Evolutionary conservation across 306 rosid species (phyloP).

Genomic region (Ziziphus jujuba): DNA sequence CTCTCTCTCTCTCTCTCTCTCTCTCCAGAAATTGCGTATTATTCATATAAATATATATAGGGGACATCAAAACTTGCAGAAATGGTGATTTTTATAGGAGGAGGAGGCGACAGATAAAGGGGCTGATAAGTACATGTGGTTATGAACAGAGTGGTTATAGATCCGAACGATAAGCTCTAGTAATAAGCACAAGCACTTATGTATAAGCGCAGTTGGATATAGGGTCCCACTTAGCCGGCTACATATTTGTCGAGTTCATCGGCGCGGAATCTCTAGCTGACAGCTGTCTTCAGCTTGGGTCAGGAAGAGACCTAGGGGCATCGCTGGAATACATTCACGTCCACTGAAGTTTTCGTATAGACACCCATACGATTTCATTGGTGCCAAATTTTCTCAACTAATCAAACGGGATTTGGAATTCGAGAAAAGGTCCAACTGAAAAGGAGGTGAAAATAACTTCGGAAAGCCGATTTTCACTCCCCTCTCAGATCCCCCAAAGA

Average conservation of each 20-base stretch:
- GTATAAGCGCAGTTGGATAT: slow-evolving; percentile 15
- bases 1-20: slow-evolving; percentile 64
- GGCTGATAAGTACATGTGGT: rapidly evolving
- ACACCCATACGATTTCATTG: not conserved
- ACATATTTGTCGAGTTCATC: slow-evolving; percentile 54
- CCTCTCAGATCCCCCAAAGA: slow-evolving; percentile 47
- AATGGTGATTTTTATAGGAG: slow-evolving; percentile 57
- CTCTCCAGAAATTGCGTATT: slow-evolving; percentile 16
- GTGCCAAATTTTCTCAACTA: too few species aligned
- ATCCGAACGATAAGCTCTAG: rapidly evolving
- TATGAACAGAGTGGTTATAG: slow-evolving; percentile 16
- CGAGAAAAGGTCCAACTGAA: not conserved
- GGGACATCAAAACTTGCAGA: slow-evolving; percentile 64
- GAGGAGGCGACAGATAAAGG: slow-evolving; percentile 51
- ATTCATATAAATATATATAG: not conserved
- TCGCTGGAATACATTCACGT: not conserved
- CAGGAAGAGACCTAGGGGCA: slow-evolving; percentile 17
- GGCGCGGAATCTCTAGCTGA: slow-evolving; percentile 89
- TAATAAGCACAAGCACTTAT: rapidly evolving
- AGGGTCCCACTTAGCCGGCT: slow-evolving; percentile 88
- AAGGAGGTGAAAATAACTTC: slow-evolving; percentile 24
- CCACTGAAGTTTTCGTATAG: not conserved
- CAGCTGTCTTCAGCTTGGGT: slow-evolving; percentile 62
- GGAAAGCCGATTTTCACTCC: slow-evolving; percentile 47
- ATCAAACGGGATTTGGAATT: slow-evolving; percentile 11